Evolutionary conservation across 106 monocot species (phyloP).

Genomic region (Phalaenopsis equestris): DNA sequence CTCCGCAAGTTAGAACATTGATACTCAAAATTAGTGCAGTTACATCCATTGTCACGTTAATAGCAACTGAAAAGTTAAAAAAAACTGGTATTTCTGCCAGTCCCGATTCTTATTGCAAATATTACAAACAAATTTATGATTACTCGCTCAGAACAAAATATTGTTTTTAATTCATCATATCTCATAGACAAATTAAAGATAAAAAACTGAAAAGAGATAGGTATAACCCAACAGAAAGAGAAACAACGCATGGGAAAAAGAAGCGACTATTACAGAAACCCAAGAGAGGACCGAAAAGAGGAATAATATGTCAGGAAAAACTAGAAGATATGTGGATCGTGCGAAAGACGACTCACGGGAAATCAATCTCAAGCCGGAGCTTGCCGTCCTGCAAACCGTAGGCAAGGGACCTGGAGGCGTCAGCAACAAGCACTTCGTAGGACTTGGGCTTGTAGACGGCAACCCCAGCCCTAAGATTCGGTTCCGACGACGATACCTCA

Average conservation of each 20-base stretch:
- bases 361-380: conserved; percentile 94
- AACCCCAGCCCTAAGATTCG: conserved; percentile 51
- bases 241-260: background rate
- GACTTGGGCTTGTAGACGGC: conserved; percentile 86
- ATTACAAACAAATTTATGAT: too few species aligned
- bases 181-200: too few species aligned
- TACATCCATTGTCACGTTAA: too few species aligned
- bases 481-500: background rate
- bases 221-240: too few species aligned
- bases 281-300: background rate
- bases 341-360: conserved; percentile 54
- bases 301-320: background rate
- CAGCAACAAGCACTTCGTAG: conserved; percentile 81
- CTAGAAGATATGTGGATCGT: background rate
- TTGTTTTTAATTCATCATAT: too few species aligned
- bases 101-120: too few species aligned
- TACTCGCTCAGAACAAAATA: too few species aligned
- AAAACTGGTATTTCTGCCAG: too few species aligned
- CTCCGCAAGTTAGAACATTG: too few species aligned
- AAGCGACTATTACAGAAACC: background rate
- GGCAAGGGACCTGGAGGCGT: conserved; percentile 65
- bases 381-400: conserved; percentile 77
- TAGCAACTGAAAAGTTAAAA: too few species aligned
- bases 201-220: too few species aligned
- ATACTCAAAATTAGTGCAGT: too few species aligned